Percentiles rank a stretch among this genome's conserved stretches.
Conservation (phyloP, 495 filamentous ascomycete genomes). For the Penicillium paradoxum region DNA sequence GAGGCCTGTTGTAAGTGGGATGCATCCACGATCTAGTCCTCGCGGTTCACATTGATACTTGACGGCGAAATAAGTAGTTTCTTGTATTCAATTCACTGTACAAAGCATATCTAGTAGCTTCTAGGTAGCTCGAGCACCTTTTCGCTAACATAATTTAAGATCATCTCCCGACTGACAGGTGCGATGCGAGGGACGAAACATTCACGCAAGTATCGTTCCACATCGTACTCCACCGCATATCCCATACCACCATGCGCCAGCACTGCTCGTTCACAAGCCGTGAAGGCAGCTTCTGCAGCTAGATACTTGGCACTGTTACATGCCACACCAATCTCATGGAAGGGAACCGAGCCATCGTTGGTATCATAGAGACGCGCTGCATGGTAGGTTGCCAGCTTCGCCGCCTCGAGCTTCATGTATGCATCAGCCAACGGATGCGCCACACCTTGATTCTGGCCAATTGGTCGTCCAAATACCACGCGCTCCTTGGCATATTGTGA, state of each 20-base stretch:
- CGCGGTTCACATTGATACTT: not conserved
- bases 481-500: constrained; percentile 64
- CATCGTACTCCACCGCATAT: constrained; percentile 73
- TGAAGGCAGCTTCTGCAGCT: constrained; percentile 73
- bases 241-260: constrained; percentile 71
- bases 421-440: constrained; percentile 69
- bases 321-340: constrained; percentile 63
- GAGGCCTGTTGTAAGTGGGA: too few species aligned
- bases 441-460: constrained; percentile 72
- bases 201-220: constrained; percentile 71
- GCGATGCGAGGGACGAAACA: constrained; percentile 71
- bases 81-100: not conserved
- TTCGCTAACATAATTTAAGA: constrained; percentile 73
- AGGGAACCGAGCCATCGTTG: constrained; percentile 50
- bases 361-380: constrained; percentile 68
- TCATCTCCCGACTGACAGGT: constrained; percentile 74
- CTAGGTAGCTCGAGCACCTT: constrained; percentile 55
- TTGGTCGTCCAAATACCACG: constrained; percentile 63
- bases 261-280: constrained; percentile 65
- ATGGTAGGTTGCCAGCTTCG: constrained; percentile 73
- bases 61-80: not conserved
- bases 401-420: constrained; percentile 76
- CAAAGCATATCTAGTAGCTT: constrained; percentile 41
- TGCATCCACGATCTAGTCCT: too few species aligned
- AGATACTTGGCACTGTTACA: constrained; percentile 75